Base-by-base conservation (phyloP, 306 rosid species). In the Vigna hirtella region DNA sequence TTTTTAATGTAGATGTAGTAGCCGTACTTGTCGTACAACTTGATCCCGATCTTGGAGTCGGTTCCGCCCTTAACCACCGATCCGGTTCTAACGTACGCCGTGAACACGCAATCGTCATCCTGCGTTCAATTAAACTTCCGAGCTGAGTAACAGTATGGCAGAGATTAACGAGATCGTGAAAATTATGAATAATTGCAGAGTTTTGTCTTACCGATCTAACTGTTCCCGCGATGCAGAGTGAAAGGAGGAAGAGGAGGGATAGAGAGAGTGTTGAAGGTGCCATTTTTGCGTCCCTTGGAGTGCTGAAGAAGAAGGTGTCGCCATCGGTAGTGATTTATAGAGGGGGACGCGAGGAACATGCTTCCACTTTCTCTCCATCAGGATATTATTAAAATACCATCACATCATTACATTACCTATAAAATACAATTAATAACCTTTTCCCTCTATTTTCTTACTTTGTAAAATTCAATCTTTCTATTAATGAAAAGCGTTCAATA, bases 51-150 rank as follows among this genome's bases (percentile, higher is more conserved):
- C 66, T 50, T 83, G 12, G 98, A 89, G 66, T 93, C 96, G 26
- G 96, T 93, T 36, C 98, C 98, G 3, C 85, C 98, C 81, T 91
- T 93, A n/a, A 88, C 0, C 61, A 84, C 68, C 43, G 98, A 93
- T 9, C 96, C 96, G 7, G 98, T 93, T 58, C 96, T 9, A 4
- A 85, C 50, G 86, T 84, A 93, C 12, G 81, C 83, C 5, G 96
- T 85, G 84, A 82, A 91, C 32, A 93, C 94, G 61, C 98, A 93
- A 7, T 90, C 81, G 61, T 12, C 9, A 36, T 36, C 91, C 98
- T 93, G 96, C 85, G 56, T 3, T 32, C 0, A 24, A 42, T 7
- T 22, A 11, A 42, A 42, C 12, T 42, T 42, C 47, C 47, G 2
- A 42, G 15, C 3, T 45, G 13, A 6, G 14, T 67, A 26, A 15